Percentiles rank a stretch among this genome's conserved stretches.
Evolutionary conservation across 805 yeast genomes (phyloP).

Genomic region (Candida nitratophila): DNA sequence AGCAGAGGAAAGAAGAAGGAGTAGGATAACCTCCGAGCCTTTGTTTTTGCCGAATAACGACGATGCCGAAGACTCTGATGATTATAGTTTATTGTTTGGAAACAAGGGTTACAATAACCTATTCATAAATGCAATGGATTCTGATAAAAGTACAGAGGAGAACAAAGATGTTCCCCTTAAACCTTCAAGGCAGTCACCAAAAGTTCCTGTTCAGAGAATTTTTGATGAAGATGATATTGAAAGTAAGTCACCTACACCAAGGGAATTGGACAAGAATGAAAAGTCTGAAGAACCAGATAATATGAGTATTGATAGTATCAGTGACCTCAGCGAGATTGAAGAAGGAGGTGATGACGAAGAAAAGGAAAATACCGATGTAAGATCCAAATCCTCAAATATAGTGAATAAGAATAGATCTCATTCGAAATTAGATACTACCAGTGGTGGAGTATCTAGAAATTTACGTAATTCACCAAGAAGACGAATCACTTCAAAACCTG

Average conservation of each 20-base stretch:
- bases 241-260: too few relatives aligned
- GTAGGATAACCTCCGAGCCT: neutral
- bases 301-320: neutral
- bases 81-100: neutral
- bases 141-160: too few relatives aligned
- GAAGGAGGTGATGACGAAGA: slow-evolving; percentile 1
- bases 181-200: too few relatives aligned
- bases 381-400: too few relatives aligned
- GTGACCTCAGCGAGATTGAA: neutral
- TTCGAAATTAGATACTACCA: too few relatives aligned
- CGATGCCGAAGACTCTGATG: neutral
- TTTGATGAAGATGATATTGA: too few relatives aligned
- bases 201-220: too few relatives aligned
- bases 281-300: too few relatives aligned
- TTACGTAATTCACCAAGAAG: neutral
- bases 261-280: too few relatives aligned
- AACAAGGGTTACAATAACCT: neutral
- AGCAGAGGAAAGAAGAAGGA: too few relatives aligned
- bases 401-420: neutral
- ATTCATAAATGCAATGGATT: neutral
- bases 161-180: too few relatives aligned
- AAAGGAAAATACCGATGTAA: neutral
- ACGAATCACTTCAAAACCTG: too few relatives aligned
- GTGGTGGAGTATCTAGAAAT: neutral
- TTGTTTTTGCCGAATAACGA: slow-evolving; percentile 1